Evolutionary conservation across 129 eudicot species (phyloP).

Genomic region (Artemisia tridentata): DNA sequence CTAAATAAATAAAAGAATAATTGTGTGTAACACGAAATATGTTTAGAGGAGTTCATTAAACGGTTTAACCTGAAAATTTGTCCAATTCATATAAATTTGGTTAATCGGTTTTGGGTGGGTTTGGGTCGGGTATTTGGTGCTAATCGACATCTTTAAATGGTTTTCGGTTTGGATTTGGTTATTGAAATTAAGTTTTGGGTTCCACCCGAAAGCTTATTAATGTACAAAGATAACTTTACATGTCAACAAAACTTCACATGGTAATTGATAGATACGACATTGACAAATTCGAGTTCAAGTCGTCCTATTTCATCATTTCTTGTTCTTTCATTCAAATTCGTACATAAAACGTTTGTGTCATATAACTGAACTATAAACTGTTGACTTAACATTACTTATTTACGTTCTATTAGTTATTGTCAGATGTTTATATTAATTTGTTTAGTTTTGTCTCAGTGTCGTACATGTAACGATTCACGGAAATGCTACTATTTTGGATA

Average conservation of each 20-base stretch:
- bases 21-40: too few relatives aligned
- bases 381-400: too few relatives aligned
- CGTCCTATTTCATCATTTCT: neutral
- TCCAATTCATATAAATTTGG: slow-evolving; percentile 5
- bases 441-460: too few relatives aligned
- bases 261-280: neutral
- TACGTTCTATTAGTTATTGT: too few relatives aligned
- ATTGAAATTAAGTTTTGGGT: neutral
- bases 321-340: too few relatives aligned
- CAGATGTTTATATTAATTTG: too few relatives aligned
- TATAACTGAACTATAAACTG: too few relatives aligned
- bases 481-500: too few relatives aligned
- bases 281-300: neutral
- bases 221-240: neutral
- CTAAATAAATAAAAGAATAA: too few relatives aligned
- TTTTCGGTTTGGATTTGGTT: neutral
- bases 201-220: neutral
- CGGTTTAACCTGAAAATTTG: slow-evolving; percentile 5
- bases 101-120: neutral
- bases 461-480: too few relatives aligned
- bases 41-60: neutral
- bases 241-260: neutral
- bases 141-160: neutral
- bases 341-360: too few relatives aligned
- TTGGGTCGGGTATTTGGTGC: neutral